A percentile compares a stretch with the other conserved stretches of the same genome.
Evolutionary conservation across 805 yeast species (phyloP).

Genomic region (Grigorovia jiainica): DNA sequence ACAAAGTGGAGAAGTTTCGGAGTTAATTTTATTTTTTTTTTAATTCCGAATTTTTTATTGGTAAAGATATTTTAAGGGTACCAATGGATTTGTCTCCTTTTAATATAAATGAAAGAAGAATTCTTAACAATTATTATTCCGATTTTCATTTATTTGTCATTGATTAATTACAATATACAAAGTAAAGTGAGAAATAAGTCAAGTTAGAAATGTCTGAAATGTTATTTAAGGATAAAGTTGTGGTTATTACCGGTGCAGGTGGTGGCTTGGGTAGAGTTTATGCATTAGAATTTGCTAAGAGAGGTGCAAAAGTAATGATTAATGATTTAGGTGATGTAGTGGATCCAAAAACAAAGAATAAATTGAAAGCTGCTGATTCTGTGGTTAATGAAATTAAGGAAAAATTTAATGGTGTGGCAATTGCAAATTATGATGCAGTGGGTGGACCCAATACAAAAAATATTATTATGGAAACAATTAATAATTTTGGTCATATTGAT

Average conservation of each 20-base stretch:
- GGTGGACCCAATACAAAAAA: constrained; percentile 63
- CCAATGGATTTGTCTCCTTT: no score
- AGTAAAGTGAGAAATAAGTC: no score
- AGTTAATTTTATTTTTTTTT: no score
- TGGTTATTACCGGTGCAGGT: constrained; percentile 93
- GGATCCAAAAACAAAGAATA: no score
- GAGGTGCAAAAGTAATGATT: constrained; percentile 93
- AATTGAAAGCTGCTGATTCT: constrained; percentile 79
- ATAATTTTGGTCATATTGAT: constrained; percentile 82
- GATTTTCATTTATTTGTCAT: background rate
- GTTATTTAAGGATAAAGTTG: constrained; percentile 73
- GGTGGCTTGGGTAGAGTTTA: constrained; percentile 91
- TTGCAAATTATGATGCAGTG: constrained; percentile 89
- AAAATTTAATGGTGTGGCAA: constrained; percentile 72
- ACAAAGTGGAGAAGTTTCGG: no score
- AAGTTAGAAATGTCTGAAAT: constrained; percentile 19
- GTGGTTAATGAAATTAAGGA: constrained; percentile 75
- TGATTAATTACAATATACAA: no score
- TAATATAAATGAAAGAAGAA: no score
- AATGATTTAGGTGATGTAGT: constrained; percentile 84
- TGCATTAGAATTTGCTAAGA: constrained; percentile 74
- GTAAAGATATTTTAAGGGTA: no score
- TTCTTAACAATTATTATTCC: no score
- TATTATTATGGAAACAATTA: constrained; percentile 77
- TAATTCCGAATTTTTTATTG: no score